phyloP scores from a whole-genome alignment of 257 asterid species.

The Knoxia roxburghii region DNA sequence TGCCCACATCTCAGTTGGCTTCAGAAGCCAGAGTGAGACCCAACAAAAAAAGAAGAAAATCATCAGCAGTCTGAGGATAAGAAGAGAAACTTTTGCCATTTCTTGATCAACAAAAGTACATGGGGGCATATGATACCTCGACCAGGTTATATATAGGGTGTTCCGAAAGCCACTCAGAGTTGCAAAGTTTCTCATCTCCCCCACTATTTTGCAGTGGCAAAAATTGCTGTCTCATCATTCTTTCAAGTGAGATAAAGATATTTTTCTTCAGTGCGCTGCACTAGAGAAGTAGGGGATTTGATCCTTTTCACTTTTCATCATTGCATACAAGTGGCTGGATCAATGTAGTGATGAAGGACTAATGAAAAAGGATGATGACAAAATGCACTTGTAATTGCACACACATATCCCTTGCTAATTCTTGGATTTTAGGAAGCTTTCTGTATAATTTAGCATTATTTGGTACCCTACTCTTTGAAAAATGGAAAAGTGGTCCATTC shows the following conservation, averaged over 20 bases:
- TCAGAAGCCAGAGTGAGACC: conserved; percentile 73
- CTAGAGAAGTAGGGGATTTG: not conserved
- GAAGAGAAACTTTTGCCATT: conserved; percentile 34
- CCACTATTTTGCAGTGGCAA: conserved; percentile 3
- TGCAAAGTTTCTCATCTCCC: not conserved
- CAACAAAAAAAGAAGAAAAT: conserved; percentile 52
- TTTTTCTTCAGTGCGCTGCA: too few species aligned
- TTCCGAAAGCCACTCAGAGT: not conserved
- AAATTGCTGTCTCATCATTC: not conserved
- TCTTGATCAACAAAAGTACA: conserved; percentile 7
- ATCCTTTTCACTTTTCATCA: conserved; percentile 4
- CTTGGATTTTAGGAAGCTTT: not conserved
- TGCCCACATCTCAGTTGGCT: conserved; percentile 79
- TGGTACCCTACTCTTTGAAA: conserved; percentile 8
- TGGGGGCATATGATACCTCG: not conserved
- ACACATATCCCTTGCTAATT: not conserved
- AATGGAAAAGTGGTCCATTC: conserved; percentile 15
- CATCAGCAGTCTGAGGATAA: conserved; percentile 48
- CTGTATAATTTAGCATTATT: not conserved
- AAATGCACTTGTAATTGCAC: conserved; percentile 1
- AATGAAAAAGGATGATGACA: conserved; percentile 9
- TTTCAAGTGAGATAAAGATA: conserved; percentile 5
- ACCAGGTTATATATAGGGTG: conserved; percentile 1
- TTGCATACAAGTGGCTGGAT: not conserved
- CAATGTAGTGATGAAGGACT: not conserved